Conservation (phyloP, 2,329 filamentous ascomycete species). For the Fusarium verticillioides region DNA sequence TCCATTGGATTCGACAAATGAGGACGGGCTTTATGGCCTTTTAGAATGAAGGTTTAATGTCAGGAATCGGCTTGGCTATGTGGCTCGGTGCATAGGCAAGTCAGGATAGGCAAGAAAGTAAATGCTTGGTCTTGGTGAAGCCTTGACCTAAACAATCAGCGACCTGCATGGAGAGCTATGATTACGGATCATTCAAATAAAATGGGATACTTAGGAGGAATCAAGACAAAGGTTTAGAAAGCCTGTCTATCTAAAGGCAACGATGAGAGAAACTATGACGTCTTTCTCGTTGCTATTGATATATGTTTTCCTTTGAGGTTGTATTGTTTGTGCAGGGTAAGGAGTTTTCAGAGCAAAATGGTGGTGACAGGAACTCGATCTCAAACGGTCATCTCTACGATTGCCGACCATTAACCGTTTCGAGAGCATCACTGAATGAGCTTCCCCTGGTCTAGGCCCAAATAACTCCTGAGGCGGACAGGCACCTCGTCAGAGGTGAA, state of each 20-base stretch:
- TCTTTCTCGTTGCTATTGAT: neutral
- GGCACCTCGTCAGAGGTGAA: constrained; percentile 26
- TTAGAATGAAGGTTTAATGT: too few relatives aligned
- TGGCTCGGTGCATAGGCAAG: neutral
- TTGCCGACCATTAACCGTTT: constrained; percentile 40
- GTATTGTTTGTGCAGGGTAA: constrained; percentile 9
- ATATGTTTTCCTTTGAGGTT: neutral
- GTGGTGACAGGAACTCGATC: neutral
- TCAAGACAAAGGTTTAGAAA: neutral
- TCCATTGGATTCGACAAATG: neutral
- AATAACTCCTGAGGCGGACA: constrained; percentile 20
- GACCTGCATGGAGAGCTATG: neutral
- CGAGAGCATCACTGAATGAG: neutral
- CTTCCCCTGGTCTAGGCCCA: constrained; percentile 34
- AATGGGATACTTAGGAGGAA: neutral
- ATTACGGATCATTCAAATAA: too few relatives aligned
- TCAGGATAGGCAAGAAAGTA: neutral
- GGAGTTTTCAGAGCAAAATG: neutral
- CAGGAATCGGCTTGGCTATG: neutral
- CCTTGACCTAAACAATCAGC: neutral
- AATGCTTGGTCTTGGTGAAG: too few relatives aligned
- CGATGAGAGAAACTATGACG: neutral
- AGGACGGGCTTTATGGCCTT: neutral
- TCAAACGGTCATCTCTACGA: neutral
- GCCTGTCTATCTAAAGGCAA: neutral